Evolutionary conservation across 2,329 filamentous ascomycete genomes (phyloP).

Genomic region (Cyphellophora europaea): DNA sequence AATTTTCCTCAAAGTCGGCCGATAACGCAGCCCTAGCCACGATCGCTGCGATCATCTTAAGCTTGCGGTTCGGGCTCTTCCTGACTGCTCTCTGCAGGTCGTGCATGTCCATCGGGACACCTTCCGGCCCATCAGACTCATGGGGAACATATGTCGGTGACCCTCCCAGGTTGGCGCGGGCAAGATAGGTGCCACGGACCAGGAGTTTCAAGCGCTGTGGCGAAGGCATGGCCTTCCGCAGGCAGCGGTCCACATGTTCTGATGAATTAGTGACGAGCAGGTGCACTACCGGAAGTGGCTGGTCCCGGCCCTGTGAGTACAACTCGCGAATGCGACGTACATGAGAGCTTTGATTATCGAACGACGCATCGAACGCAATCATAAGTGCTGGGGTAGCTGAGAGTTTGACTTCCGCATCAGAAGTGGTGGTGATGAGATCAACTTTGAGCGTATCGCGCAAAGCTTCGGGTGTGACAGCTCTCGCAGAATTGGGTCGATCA

Average conservation of each 20-base stretch:
- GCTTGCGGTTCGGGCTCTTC: constrained; percentile 15
- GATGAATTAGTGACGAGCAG: constrained; percentile 35
- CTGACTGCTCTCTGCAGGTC: constrained; percentile 24
- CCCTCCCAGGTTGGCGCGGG: constrained; percentile 14
- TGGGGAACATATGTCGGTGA: constrained; percentile 12
- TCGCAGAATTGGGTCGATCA: constrained; percentile 20
- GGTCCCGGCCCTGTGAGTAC: constrained; percentile 21
- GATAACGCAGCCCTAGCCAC: constrained; percentile 20
- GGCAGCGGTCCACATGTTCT: constrained; percentile 36
- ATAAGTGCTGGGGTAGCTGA: constrained; percentile 24
- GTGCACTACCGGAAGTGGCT: constrained; percentile 33
- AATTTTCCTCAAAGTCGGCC: constrained; percentile 26
- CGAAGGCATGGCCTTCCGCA: constrained; percentile 22
- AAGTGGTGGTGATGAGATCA: constrained; percentile 24
- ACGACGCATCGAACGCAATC: constrained; percentile 34
- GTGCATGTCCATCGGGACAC: constrained; percentile 19
- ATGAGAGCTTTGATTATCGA: constrained; percentile 28
- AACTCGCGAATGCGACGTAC: constrained; percentile 29
- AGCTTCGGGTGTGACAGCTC: constrained; percentile 5
- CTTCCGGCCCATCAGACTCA: constrained; percentile 14
- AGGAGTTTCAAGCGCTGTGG: constrained; percentile 15
- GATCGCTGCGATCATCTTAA: constrained; percentile 10
- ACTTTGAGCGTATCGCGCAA: constrained; percentile 23
- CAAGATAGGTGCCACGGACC: constrained; percentile 15
- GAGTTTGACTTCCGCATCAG: constrained; percentile 27